phyloP scores from a whole-genome alignment of 352 stramenopile species.

The Pythium myriotylum region DNA sequence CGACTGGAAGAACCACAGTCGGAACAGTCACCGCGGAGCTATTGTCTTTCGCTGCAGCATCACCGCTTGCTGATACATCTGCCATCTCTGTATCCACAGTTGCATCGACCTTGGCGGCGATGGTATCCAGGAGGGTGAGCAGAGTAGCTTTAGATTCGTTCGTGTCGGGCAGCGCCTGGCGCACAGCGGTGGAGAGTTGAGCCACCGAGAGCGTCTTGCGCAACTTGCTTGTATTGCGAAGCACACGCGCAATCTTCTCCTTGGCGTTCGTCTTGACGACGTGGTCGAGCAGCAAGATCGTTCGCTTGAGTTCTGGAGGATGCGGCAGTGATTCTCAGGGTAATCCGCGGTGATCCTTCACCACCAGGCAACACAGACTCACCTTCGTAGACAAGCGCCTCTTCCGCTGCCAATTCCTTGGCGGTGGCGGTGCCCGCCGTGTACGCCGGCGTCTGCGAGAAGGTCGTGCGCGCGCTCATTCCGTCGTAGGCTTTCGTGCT shows the following conservation, averaged over 20 bases:
- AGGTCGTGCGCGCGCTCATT: conserved; percentile 77
- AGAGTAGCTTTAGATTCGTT: conserved; percentile 64
- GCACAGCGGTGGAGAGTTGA: conserved; percentile 63
- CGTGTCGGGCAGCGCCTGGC: conserved; percentile 60
- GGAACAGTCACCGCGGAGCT: conserved; percentile 6
- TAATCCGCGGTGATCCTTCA: neutral
- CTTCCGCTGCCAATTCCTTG: conserved; percentile 59
- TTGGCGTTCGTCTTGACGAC: conserved; percentile 86
- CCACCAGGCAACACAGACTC: too few species aligned
- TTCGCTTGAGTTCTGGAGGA: conserved; percentile 71
- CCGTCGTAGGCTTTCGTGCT: neutral
- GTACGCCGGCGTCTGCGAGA: conserved; percentile 77
- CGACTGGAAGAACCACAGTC: conserved; percentile 42
- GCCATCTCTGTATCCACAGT: conserved; percentile 63
- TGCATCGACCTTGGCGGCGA: conserved; percentile 42
- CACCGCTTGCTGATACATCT: conserved; percentile 41
- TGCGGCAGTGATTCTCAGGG: neutral
- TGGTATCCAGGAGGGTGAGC: conserved; percentile 51
- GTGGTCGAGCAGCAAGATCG: conserved; percentile 66
- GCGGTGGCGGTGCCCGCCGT: conserved; percentile 33
- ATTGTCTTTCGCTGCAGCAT: conserved; percentile 23
- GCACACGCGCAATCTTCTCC: conserved; percentile 80
- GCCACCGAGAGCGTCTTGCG: conserved; percentile 72
- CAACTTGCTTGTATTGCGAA: conserved; percentile 80
- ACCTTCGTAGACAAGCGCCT: conserved; percentile 68